phyloP scores from a whole-genome alignment of 2,329 filamentous ascomycete genomes.

The Myriosclerotinia scirpicola region DNA sequence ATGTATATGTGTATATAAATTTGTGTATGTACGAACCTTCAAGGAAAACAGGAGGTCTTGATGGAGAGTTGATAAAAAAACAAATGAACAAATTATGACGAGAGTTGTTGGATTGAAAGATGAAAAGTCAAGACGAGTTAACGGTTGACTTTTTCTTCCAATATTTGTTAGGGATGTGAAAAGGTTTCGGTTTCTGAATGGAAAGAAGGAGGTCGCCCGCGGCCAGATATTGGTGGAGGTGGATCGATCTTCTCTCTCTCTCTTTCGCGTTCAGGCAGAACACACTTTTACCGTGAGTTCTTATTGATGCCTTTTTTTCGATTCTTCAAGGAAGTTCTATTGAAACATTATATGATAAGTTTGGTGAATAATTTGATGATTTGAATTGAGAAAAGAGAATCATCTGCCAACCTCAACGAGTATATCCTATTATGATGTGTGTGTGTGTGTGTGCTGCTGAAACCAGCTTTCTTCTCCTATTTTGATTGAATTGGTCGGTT shows the following conservation, averaged over 20 bases:
- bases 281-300: constrained; percentile 39
- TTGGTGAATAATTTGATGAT: constrained; percentile 2
- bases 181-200: constrained; percentile 36
- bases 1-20: too few relatives aligned
- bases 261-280: constrained; percentile 33
- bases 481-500: constrained; percentile 14
- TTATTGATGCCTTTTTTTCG: constrained; percentile 8
- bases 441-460: not conserved
- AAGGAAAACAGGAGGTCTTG: constrained; percentile 27
- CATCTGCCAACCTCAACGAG: constrained; percentile 24
- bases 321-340: constrained; percentile 7
- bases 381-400: not conserved
- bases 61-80: constrained; percentile 20
- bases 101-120: constrained; percentile 29
- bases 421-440: constrained; percentile 7
- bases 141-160: constrained; percentile 40
- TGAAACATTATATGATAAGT: constrained; percentile 15
- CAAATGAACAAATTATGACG: constrained; percentile 40
- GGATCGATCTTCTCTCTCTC: constrained; percentile 18
- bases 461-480: constrained; percentile 7
- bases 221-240: constrained; percentile 45
- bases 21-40: constrained; percentile 35
- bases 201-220: constrained; percentile 56
- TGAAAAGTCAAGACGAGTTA: constrained; percentile 40
- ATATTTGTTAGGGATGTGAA: constrained; percentile 30